Conservation (phyloP, 2,329 filamentous ascomycete species). For the Paecilomyces sp. region DNA sequence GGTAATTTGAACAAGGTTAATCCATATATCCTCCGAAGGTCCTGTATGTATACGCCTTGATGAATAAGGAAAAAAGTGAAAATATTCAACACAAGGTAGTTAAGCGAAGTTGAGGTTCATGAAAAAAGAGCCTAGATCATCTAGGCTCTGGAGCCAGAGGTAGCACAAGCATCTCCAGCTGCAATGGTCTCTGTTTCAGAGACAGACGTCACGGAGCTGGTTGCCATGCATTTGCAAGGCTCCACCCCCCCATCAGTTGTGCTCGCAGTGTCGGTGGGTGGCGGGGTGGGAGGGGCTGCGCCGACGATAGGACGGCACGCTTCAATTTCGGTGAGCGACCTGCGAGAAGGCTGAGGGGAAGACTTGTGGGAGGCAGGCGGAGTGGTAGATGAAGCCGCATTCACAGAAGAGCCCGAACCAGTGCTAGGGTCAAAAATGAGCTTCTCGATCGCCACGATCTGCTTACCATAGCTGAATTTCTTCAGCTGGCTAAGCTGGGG, state of each 20-base stretch:
- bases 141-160: slow-evolving; percentile 9
- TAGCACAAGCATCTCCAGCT: slow-evolving; percentile 15
- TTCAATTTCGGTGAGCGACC: slow-evolving; percentile 24
- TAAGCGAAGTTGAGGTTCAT: slow-evolving; percentile 18
- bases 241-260: slow-evolving; percentile 41
- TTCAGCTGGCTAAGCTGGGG: slow-evolving; percentile 56
- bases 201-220: slow-evolving; percentile 26
- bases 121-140: slow-evolving; percentile 14
- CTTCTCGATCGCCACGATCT: slow-evolving; percentile 58
- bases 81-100: slow-evolving; percentile 15
- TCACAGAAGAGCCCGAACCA: slow-evolving; percentile 17
- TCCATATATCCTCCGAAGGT: slow-evolving; percentile 24
- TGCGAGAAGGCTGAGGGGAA: slow-evolving; percentile 27
- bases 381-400: slow-evolving; percentile 28
- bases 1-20: slow-evolving; percentile 15
- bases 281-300: slow-evolving; percentile 56
- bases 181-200: slow-evolving; percentile 16
- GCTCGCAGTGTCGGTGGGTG: slow-evolving; percentile 64
- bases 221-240: slow-evolving; percentile 24
- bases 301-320: slow-evolving; percentile 41
- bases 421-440: slow-evolving; percentile 37
- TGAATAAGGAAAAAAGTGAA: slow-evolving; percentile 23
- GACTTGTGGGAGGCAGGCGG: slow-evolving; percentile 34
- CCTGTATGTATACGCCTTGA: slow-evolving; percentile 31
- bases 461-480: slow-evolving; percentile 58